Conservation (phyloP, 75 land plant species). For the Sequoia sempervirens region DNA sequence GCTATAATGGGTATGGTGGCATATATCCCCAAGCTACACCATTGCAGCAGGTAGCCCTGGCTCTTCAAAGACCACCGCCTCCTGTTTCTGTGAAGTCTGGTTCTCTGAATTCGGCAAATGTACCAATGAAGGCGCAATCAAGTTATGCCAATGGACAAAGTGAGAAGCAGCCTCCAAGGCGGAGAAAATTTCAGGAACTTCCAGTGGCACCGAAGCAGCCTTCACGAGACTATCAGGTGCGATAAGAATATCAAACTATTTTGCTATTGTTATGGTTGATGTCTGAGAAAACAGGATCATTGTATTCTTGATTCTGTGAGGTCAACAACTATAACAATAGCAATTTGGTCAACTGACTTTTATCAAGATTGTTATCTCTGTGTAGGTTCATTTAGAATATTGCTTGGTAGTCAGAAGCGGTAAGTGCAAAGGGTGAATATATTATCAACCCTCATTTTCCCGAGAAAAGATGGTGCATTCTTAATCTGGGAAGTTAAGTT, state of each 20-base stretch:
- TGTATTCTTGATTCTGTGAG: neutral
- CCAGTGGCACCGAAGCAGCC: constrained; percentile 43
- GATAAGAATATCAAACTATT: neutral
- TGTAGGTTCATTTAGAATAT: constrained; percentile 15
- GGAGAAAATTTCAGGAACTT: constrained; percentile 78
- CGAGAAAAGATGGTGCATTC: neutral
- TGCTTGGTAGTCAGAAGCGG: constrained; percentile 9
- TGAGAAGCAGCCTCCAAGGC: constrained; percentile 44
- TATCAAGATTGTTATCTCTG: constrained; percentile 4
- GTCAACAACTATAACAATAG: neutral
- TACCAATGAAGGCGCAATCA: constrained; percentile 15
- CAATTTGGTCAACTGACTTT: neutral
- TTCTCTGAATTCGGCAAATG: constrained; percentile 9
- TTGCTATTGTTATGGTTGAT: neutral
- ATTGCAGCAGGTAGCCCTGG: constrained; percentile 82
- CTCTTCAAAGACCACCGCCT: constrained; percentile 61
- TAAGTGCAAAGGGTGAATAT: constrained; percentile 6
- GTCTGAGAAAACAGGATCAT: neutral
- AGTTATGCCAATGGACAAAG: constrained; percentile 16
- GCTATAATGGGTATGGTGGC: constrained; percentile 78
- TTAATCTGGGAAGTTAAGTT: neutral
- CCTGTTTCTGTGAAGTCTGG: constrained; percentile 26
- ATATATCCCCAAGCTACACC: constrained; percentile 94
- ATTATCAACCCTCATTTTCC: neutral
- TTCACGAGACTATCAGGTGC: constrained; percentile 46